Base-by-base conservation (phyloP, 1,139 yeast species). In the Kodamaea plutei region DNA sequence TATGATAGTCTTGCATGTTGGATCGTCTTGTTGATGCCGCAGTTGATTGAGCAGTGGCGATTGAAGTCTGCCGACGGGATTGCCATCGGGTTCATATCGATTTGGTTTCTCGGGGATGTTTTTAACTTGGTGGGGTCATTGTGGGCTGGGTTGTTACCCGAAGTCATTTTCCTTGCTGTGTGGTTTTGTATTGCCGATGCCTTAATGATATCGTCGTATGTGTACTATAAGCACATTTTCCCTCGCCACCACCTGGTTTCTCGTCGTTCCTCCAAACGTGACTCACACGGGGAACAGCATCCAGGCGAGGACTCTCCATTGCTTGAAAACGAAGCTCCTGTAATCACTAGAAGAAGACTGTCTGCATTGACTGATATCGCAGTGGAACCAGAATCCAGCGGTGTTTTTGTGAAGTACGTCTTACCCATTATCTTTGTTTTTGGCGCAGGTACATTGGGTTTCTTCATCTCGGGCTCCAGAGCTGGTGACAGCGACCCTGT, bases 1-100 rank as follows among this genome's bases (percentile, higher is more conserved):
- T n/a, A n/a, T n/a, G n/a, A n/a, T 56, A 50, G 79, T 11, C 61
- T 76, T 28, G 78, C 89, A 2, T 81, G 89, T 51, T 84, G 91
- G 91, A 73, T 84, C 15, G 89, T 84, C n/a, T 60, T 84, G 29
- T 67, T 83, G 38, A 61, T 83, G 47, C 94, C 94, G 2, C 95
- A 84, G 55, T 68, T 84, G 28, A 72, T 84, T 23, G 94, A 84
- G 52, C 93, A 84, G 56, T 84, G 89, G 89, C 61, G 83, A 37
- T 60, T 78, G 32, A 79, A 82, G 50, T 74, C 85, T 15, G 85
- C 88, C 4, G 91, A 83, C 23, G 94, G 94, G 4, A 76, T 84
- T 14, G 79, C 93, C 20, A 69, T 81, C 23, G 74, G 81, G 3
- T 84, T 84, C 48, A 69, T 84, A 19, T 46, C 73, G 11, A 73